Evolutionary conservation across 805 yeast species (phyloP), one percentile per base, ranked within the genome.

Genomic region (Isabelozyma heimii): DNA sequence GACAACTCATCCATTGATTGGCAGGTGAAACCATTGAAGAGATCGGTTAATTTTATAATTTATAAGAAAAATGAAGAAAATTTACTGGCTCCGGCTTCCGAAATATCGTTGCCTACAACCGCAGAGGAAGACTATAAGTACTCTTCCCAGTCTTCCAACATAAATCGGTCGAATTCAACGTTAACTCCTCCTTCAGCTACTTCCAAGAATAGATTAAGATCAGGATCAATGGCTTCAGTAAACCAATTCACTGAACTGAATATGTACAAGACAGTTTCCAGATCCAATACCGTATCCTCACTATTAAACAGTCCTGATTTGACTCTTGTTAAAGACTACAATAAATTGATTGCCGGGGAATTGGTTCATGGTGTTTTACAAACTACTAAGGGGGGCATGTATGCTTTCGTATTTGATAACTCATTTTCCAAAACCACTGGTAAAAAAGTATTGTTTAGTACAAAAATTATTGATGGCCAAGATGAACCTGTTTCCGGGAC

Each of bases 361-460:
- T 66, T 82, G 58, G 76, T 80, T 46, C 81, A 81, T 44, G 96
- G 91, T 1, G 69, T 74, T 26, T 73, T 85, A 50, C 73, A 75
- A n/a, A 85, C 85, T 2, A 66, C 65, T 2, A 72, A 76, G 20
- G 87, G 85, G 8, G 92, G 92, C 1, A 79, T 85, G 58, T 87
- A 80, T 67, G 97, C 97, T 0, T 88, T 92, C 63, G 85, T 94
- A 24, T 87, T 92, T 61, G 98, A 92, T 67, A 92, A 92, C 69
- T 87, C 96, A 0, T 89, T 91, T 58, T 86, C 97, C 30, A 90
- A 88, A 60, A 89, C 86, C 30, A 85, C 84, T 17, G 84, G 90
- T 43, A 94, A 92, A 65, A 89, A 87, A 51, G 83, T 92, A 1
- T 73, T 84, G 48, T 91, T 91, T 66, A 79, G 84, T 47, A 54